These are phyloP conservation scores for Tephrocybe rancida DNA, from an alignment of 768 basidiomycete species.

Conservation along the genomic window DNA sequence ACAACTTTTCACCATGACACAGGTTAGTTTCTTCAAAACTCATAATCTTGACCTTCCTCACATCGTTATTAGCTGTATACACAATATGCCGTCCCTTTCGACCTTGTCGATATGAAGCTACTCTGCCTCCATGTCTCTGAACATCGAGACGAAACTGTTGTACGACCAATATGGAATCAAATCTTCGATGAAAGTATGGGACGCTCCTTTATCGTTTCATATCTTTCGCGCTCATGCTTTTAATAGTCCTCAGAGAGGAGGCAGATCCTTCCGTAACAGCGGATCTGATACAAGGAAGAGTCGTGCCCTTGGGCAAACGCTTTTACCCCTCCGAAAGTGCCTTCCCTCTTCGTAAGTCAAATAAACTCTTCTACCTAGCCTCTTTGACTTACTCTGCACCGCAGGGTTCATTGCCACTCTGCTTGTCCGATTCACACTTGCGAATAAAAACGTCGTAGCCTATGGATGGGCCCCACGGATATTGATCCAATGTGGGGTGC, in stretches of 20 bases:
- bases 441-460: slow-evolving; percentile 57
- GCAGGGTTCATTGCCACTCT: slow-evolving; percentile 77
- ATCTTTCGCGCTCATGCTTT: background rate
- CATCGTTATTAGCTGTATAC: slow-evolving; percentile 69
- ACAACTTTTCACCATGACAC: slow-evolving; percentile 77
- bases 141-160: slow-evolving; percentile 81
- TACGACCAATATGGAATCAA: slow-evolving; percentile 86
- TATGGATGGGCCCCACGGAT: slow-evolving; percentile 84
- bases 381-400: slow-evolving; percentile 6
- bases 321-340: slow-evolving; percentile 92
- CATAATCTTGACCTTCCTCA: slow-evolving; percentile 12
- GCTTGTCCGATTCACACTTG: slow-evolving; percentile 73
- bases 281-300: slow-evolving; percentile 62
- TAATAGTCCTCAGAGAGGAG: slow-evolving; percentile 57
- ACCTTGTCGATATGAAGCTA: slow-evolving; percentile 81
- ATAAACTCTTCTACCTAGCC: background rate
- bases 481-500: slow-evolving; percentile 80
- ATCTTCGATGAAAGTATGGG: slow-evolving; percentile 78
- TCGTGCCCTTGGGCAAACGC: slow-evolving; percentile 76
- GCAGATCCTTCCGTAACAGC: slow-evolving; percentile 55
- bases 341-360: slow-evolving; percentile 82
- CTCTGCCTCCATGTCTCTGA: slow-evolving; percentile 93
- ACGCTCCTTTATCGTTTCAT: background rate
- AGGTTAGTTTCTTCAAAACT: slow-evolving; percentile 48
- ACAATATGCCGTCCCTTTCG: slow-evolving; percentile 85